Base-by-base conservation (phyloP, 345 rosid genomes). In the Cochlearia excelsa region DNA sequence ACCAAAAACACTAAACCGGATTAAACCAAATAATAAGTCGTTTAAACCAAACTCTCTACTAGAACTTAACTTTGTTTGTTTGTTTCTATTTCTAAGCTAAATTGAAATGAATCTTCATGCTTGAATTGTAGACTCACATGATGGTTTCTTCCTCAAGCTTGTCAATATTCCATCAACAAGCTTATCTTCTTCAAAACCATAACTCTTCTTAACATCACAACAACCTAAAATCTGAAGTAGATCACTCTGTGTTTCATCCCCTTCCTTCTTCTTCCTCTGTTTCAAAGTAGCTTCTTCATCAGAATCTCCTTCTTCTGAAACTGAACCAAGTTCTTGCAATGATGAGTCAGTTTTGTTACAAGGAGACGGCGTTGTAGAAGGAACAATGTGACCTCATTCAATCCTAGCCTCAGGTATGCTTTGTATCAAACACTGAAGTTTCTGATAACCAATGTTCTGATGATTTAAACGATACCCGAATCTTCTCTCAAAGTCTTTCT, bases 241-340 rank as follows among this genome's bases (percentile, higher is more conserved):
- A 1, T 84, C 74, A 70, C 84, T 82, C 41, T 78, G 73, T 41
- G 67, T 76, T 10, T 57, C 66, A 11, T 65, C 72, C 1, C 9
- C 38, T 7, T 52, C 47, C 46, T 49, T 51, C 39, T 47, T 57
- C 59, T 44, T n/a, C 40, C 35, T 40, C 11, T 34, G 39, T 42
- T 49, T 50, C 6, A 33, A 27, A 31, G 40, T 3, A 10, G 48
- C 5, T 26, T 55, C 67, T 41, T 51, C 16, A 7, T 38, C 41
- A 7, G 82, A 76, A 45, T 68, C 35, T 39, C 79, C 83, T 40
- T 83, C 89, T 30, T 82, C 86, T 16, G 81, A 77, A 49, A 75
- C 51, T n/a, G 94, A 88, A 54, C 95, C 89, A 50, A 86, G 75
- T 68, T 88, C 91, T 6, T 83, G 84, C 68, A 93, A 81, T 4